phyloP scores from a whole-genome alignment of 202 grass and related monocot species.

The Carex arenaria region DNA sequence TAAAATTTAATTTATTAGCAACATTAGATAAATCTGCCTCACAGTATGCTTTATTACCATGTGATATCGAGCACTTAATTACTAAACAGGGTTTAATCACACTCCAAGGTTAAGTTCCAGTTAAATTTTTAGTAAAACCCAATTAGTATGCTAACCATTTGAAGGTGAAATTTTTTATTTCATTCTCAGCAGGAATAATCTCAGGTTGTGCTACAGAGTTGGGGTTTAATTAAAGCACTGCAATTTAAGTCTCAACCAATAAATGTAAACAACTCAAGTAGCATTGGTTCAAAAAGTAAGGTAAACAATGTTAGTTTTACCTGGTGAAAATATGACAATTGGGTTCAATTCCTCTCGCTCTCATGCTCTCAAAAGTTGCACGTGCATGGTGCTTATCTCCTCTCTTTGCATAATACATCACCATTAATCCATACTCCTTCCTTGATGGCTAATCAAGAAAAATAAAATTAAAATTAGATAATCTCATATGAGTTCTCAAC shows the following conservation, averaged over 20 bases:
- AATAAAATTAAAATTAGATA: background rate
- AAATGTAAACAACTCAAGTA: background rate
- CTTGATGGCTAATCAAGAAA: constrained; percentile 68
- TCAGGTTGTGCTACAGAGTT: background rate
- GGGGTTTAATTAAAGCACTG: background rate
- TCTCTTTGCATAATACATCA: constrained; percentile 95
- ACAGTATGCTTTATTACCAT: background rate
- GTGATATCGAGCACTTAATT: background rate
- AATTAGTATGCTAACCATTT: background rate
- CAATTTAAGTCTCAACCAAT: background rate
- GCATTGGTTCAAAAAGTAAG: background rate
- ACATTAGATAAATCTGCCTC: background rate
- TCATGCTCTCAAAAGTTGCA: constrained; percentile 96
- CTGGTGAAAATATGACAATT: constrained; percentile 89
- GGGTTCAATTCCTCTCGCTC: constrained; percentile 95
- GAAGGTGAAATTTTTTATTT: background rate
- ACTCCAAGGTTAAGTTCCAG: background rate
- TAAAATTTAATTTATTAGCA: background rate
- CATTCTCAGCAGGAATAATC: background rate
- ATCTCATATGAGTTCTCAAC: background rate
- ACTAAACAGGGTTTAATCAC: background rate
- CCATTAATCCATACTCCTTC: constrained; percentile 81
- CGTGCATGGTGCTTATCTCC: constrained; percentile 98
- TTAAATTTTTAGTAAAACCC: background rate
- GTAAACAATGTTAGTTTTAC: constrained; percentile 23